A percentile compares a stretch with the other conserved stretches of the same genome.
These are phyloP conservation scores for Phytophthora tubulina DNA, from an alignment of 352 stramenopile species.

Conservation along the genomic window DNA sequence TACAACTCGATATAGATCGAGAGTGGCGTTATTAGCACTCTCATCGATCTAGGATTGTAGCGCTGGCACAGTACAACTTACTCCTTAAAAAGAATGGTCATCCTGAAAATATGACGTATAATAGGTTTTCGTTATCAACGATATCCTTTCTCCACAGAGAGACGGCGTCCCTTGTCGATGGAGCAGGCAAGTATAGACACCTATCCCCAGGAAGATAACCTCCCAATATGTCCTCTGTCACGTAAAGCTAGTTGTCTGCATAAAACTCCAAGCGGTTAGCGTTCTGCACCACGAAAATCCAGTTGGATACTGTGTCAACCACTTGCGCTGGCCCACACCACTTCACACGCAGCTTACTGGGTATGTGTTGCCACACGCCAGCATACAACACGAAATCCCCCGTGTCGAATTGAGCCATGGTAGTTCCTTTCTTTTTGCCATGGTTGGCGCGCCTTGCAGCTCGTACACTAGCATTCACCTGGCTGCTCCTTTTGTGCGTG, in stretches of 20 bases:
- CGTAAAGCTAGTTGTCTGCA: slow-evolving; percentile 7
- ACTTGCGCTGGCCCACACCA: slow-evolving; percentile 30
- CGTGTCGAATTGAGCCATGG: slow-evolving; percentile 31
- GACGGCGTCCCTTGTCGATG: too few species aligned
- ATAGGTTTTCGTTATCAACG: too few species aligned
- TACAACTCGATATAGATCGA: too few species aligned
- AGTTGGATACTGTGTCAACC: slow-evolving; percentile 19
- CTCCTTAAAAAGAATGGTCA: too few species aligned
- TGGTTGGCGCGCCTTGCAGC: background rate
- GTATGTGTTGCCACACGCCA: slow-evolving; percentile 26
- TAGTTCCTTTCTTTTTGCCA: slow-evolving; percentile 16
- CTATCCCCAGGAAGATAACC: too few species aligned
- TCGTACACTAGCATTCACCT: background rate
- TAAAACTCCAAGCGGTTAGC: slow-evolving; percentile 29
- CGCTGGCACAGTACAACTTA: too few species aligned
- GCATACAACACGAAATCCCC: slow-evolving; percentile 32
- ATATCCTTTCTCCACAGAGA: too few species aligned
- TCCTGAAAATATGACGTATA: too few species aligned
- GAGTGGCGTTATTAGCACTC: too few species aligned
- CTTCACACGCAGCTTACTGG: slow-evolving; percentile 21
- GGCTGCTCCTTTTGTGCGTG: background rate
- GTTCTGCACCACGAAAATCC: slow-evolving; percentile 29
- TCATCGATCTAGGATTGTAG: too few species aligned
- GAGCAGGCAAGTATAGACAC: too few species aligned
- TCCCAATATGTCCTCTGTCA: slow-evolving; percentile 16